phyloP scores from a whole-genome alignment of 2,329 filamentous ascomycete species.

The Diplodia sapinea region DNA sequence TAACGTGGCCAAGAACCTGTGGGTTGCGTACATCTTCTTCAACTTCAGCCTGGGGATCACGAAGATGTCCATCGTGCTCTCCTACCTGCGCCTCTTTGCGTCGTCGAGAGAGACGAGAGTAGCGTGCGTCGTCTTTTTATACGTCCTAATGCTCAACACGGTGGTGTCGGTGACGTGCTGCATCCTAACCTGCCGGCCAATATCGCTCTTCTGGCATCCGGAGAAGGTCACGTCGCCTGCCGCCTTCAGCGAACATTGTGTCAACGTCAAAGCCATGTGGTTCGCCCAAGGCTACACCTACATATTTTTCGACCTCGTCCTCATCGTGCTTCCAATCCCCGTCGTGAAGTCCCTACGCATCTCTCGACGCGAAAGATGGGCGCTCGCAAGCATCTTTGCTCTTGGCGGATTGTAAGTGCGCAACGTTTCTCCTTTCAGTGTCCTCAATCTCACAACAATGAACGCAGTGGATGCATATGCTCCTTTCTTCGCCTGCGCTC shows the following conservation, averaged over 20 bases:
- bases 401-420: constrained; percentile 41
- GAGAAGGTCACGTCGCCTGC: background rate
- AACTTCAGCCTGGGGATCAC: constrained; percentile 63
- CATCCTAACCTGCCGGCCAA: background rate
- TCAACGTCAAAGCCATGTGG: constrained; percentile 41
- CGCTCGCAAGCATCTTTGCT: constrained; percentile 44
- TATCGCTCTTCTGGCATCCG: background rate
- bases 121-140: constrained; percentile 57
- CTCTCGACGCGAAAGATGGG: constrained; percentile 38
- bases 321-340: constrained; percentile 43
- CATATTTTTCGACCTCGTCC: constrained; percentile 43
- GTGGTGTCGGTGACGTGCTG: background rate
- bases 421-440: too few relatives aligned
- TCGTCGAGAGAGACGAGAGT: constrained; percentile 54
- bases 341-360: constrained; percentile 41
- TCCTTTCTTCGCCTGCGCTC: constrained; percentile 43
- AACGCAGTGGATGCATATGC: constrained; percentile 40
- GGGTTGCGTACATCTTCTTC: constrained; percentile 38
- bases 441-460: background rate
- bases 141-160: constrained; percentile 42
- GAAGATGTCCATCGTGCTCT: constrained; percentile 59
- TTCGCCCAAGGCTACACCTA: constrained; percentile 42
- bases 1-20: background rate
- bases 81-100: constrained; percentile 62
- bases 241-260: constrained; percentile 30